These are phyloP conservation scores for Crithidia brevicula DNA, from an alignment of 208 protist genomes.

Conservation along the genomic window DNA sequence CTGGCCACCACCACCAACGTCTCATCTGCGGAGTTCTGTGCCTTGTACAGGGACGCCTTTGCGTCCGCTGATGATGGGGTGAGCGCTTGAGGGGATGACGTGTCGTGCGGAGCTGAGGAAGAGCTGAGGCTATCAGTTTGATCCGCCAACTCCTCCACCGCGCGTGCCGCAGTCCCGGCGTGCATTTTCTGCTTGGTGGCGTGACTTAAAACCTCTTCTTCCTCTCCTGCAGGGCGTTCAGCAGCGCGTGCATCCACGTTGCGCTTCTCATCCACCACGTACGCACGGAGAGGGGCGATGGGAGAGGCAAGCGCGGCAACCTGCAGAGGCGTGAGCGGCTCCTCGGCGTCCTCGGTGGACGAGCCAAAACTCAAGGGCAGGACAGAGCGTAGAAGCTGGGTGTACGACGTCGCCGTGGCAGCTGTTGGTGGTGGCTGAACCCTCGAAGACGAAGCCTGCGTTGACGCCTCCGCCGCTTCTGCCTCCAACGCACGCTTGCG, in stretches of 20 bases:
- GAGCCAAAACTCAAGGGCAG: neutral
- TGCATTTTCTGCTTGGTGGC: neutral
- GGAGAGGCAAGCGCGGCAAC: neutral
- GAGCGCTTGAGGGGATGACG: no score
- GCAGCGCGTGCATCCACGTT: no score
- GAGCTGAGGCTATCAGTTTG: neutral
- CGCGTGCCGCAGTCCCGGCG: neutral
- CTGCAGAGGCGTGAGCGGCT: slow-evolving; percentile 1
- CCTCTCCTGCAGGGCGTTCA: neutral
- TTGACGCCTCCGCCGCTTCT: neutral
- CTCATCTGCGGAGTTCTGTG: neutral
- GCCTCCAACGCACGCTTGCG: slow-evolving; percentile 1
- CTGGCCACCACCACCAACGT: slow-evolving; percentile 7
- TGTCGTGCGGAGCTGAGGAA: no score
- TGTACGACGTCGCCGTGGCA: neutral
- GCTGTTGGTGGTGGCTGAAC: neutral
- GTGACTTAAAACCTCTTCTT: no score
- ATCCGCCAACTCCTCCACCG: neutral
- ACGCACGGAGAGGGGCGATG: slow-evolving; percentile 5
- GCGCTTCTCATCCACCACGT: no score
- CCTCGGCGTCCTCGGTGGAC: neutral
- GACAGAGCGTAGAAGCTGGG: slow-evolving; percentile 11
- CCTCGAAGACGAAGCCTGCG: no score
- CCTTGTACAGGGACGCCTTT: no score
- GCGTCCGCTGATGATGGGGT: no score